Percentiles rank a stretch among this genome's conserved stretches.
Evolutionary conservation across 2,329 filamentous ascomycete species (phyloP).

Genomic region (Neoarthrinium moseri): DNA sequence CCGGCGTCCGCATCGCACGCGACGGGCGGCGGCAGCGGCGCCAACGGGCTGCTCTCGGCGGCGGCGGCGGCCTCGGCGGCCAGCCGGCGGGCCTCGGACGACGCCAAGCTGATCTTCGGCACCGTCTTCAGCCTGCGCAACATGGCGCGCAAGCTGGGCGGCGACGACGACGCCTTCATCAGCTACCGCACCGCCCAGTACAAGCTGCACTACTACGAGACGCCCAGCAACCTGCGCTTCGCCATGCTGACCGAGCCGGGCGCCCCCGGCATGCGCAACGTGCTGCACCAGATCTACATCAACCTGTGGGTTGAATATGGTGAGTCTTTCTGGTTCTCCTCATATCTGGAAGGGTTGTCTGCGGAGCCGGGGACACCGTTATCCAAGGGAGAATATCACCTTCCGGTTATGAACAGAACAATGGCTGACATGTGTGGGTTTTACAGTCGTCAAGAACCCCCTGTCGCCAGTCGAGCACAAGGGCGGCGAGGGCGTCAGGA

Average conservation of each 20-base stretch:
- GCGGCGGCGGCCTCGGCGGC: constrained; percentile 18
- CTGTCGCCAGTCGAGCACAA: constrained; percentile 68
- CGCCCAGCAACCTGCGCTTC: constrained; percentile 90
- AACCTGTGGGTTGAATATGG: constrained; percentile 97
- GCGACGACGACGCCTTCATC: constrained; percentile 91
- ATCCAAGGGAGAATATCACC: not conserved
- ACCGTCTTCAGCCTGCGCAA: constrained; percentile 95
- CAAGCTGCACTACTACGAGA: constrained; percentile 99
- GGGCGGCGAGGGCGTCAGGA: constrained; percentile 66
- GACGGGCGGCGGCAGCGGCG: not conserved
- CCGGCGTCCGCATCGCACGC: not conserved
- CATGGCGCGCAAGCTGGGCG: constrained; percentile 93
- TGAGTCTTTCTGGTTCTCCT: constrained; percentile 47
- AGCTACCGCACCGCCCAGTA: constrained; percentile 92
- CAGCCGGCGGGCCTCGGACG: constrained; percentile 59
- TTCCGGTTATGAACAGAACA: no score
- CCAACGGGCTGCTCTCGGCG: constrained; percentile 22
- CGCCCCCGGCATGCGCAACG: constrained; percentile 86
- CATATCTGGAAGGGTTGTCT: no score
- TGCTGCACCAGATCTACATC: constrained; percentile 96
- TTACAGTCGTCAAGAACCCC: constrained; percentile 67
- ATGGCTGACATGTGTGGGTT: constrained; percentile 17
- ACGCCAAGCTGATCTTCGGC: constrained; percentile 96
- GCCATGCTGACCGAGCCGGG: constrained; percentile 93
- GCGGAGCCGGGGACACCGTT: not conserved